Conservation (phyloP, 371 early-diverging fungal species). For the Umbelopsis sp. region DNA sequence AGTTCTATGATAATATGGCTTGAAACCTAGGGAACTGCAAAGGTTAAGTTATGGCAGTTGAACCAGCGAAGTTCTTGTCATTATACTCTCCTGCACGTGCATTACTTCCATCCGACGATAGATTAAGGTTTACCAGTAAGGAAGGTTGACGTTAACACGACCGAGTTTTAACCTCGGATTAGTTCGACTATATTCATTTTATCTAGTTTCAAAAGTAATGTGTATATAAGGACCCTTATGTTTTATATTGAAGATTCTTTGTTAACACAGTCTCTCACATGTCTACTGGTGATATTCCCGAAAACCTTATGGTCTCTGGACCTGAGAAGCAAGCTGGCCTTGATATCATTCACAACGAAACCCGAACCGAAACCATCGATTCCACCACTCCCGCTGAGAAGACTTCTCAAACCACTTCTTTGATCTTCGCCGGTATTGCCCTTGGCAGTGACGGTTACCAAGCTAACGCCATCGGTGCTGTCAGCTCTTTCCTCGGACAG, state of each 20-base stretch:
- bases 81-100: conserved; percentile 1
- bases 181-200: too few species aligned
- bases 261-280: neutral
- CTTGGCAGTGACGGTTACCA: conserved; percentile 50
- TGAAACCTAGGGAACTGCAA: too few species aligned
- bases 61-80: too few species aligned
- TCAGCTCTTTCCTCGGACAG: conserved; percentile 34
- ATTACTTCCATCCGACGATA: neutral
- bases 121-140: conserved; percentile 12
- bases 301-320: neutral
- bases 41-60: too few species aligned
- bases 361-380: conserved; percentile 1
- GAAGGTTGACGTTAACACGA: neutral
- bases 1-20: too few species aligned
- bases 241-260: neutral
- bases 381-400: conserved; percentile 2
- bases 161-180: too few species aligned
- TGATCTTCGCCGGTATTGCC: conserved; percentile 46
- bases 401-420: conserved; percentile 7
- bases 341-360: neutral
- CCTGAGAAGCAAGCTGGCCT: neutral
- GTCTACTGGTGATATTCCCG: neutral
- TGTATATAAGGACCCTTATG: neutral
- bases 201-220: neutral
- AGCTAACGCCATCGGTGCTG: conserved; percentile 44